phyloP scores from a whole-genome alignment of 495 filamentous ascomycete species.

The Penicillium dipodomyicola region DNA sequence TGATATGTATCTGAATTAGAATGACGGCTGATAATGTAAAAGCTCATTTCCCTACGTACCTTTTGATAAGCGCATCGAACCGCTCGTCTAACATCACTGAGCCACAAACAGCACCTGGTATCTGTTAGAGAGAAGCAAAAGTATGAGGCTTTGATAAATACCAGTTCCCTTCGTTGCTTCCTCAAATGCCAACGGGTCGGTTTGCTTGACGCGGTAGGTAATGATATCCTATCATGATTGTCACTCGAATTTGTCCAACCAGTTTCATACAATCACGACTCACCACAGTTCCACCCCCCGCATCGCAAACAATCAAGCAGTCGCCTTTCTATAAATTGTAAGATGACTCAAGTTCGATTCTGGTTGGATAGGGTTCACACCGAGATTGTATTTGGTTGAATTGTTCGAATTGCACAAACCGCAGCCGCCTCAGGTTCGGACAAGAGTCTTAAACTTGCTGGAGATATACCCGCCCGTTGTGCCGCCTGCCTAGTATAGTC shows the following conservation, averaged over 20 bases:
- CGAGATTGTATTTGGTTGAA: conserved; percentile 26
- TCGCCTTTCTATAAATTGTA: conserved; percentile 31
- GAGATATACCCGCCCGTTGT: conserved; percentile 45
- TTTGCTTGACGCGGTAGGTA: conserved; percentile 21
- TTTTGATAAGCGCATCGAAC: conserved; percentile 46
- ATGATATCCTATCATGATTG: conserved; percentile 46
- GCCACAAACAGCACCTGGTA: conserved; percentile 52
- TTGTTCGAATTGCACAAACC: conserved; percentile 45
- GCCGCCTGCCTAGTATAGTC: conserved; percentile 46
- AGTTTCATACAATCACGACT: conserved; percentile 11
- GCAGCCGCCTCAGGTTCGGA: conserved; percentile 65
- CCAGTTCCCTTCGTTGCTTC: conserved; percentile 30
- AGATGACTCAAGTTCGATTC: not conserved
- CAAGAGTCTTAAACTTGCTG: conserved; percentile 43
- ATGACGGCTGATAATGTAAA: no score
- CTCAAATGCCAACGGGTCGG: conserved; percentile 14
- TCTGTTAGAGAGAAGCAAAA: not conserved
- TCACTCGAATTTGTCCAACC: not conserved
- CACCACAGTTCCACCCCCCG: conserved; percentile 60
- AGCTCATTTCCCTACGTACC: not conserved
- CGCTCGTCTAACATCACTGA: conserved; percentile 53
- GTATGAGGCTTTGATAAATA: not conserved
- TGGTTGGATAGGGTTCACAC: no score
- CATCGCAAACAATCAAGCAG: conserved; percentile 55
- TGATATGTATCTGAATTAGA: conserved; percentile 22